Percentiles rank a stretch among this genome's conserved stretches.
Conservation (phyloP, 306 rosid genomes). For the Macrotyloma uniflorum region DNA sequence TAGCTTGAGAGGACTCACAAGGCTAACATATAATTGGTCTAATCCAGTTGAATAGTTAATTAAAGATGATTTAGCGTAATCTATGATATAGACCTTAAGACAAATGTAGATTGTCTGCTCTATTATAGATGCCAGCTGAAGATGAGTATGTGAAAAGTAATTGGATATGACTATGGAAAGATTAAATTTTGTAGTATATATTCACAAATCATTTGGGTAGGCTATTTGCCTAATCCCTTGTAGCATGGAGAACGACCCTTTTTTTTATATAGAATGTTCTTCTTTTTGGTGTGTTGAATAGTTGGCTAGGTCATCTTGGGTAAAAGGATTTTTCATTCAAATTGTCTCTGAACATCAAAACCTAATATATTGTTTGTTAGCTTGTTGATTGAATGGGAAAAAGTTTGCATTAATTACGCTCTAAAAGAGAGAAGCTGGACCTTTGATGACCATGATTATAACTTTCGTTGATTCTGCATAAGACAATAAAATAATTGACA, state of each 20-base stretch:
- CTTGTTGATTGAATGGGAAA: slow-evolving; percentile 1
- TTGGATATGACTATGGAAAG: background rate
- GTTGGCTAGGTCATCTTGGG: slow-evolving; percentile 33
- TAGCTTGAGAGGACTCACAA: slow-evolving; percentile 24
- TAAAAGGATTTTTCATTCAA: slow-evolving; percentile 2
- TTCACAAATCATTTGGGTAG: slow-evolving; percentile 22
- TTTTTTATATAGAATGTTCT: background rate
- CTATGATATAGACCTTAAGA: slow-evolving; percentile 24
- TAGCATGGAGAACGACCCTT: slow-evolving; percentile 17
- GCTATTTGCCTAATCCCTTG: slow-evolving; percentile 2
- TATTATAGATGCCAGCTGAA: slow-evolving; percentile 42
- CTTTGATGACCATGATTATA: slow-evolving; percentile 1
- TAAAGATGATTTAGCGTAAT: slow-evolving; percentile 24
- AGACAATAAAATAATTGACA: background rate
- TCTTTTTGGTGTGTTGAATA: slow-evolving; percentile 13
- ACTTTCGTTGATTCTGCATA: slow-evolving; percentile 11
- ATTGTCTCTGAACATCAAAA: slow-evolving; percentile 1
- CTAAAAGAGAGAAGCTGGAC: slow-evolving; percentile 6
- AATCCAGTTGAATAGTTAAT: background rate
- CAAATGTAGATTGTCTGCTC: slow-evolving; percentile 29
- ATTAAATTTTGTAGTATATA: slow-evolving; percentile 2
- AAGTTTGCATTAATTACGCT: slow-evolving; percentile 20
- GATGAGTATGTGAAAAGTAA: slow-evolving; percentile 27
- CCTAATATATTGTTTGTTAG: slow-evolving; percentile 14
- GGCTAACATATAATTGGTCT: slow-evolving; percentile 17